Percentiles rank a stretch among this genome's conserved stretches.
Evolutionary conservation across 139 green algal species (phyloP).

Genomic region (Axilococcus clingmanii): DNA sequence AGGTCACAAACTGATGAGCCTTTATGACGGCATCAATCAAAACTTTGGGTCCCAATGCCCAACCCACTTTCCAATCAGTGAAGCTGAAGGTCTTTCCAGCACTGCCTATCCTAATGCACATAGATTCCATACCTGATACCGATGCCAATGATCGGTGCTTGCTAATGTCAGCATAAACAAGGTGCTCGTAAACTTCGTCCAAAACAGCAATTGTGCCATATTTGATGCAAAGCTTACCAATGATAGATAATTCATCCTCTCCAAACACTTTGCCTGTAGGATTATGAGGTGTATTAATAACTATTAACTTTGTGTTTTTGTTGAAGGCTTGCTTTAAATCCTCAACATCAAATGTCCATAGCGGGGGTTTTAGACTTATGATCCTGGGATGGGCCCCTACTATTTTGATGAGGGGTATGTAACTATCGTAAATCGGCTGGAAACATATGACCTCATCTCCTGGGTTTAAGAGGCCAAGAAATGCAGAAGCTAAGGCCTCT

Average conservation of each 20-base stretch:
- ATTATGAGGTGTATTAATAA: constrained; percentile 82
- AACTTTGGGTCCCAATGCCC: constrained; percentile 49
- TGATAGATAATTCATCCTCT: constrained; percentile 44
- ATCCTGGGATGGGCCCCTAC: constrained; percentile 25
- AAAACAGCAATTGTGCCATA: constrained; percentile 49
- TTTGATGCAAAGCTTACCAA: constrained; percentile 48
- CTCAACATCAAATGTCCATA: constrained; percentile 29
- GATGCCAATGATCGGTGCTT: constrained; percentile 50
- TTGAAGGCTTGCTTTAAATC: constrained; percentile 35
- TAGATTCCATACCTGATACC: constrained; percentile 57
- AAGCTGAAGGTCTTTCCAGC: constrained; percentile 82
- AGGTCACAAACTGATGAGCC: constrained; percentile 74
- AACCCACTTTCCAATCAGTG: constrained; percentile 81
- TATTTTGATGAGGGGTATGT: constrained; percentile 30
- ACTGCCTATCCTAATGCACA: constrained; percentile 53
- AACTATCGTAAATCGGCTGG: constrained; percentile 68
- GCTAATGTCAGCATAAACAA: constrained; percentile 12
- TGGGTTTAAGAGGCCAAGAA: constrained; percentile 64
- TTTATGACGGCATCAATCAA: constrained; percentile 61
- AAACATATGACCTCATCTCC: constrained; percentile 79
- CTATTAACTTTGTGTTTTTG: constrained; percentile 46
- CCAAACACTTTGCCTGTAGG: constrained; percentile 68
- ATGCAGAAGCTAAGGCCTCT: constrained; percentile 59
- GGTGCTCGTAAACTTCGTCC: constrained; percentile 46
- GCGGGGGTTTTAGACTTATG: constrained; percentile 29